phyloP scores from a whole-genome alignment of 345 rosid species.

The Eutrema yunnanense region DNA sequence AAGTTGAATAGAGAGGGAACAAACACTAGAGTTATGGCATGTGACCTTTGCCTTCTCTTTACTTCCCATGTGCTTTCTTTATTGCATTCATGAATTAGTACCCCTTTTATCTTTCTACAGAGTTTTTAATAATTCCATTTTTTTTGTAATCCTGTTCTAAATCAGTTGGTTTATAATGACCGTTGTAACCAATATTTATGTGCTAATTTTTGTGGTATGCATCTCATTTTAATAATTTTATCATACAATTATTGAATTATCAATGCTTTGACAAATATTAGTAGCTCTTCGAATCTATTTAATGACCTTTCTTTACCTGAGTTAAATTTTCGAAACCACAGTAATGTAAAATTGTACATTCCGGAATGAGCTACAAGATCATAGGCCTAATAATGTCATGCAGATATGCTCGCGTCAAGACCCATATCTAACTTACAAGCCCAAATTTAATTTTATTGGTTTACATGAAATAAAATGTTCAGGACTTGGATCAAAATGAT shows the following conservation, averaged over 20 bases:
- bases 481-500: neutral
- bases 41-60: slow-evolving; percentile 29
- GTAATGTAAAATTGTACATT: neutral
- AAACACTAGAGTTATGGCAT: slow-evolving; percentile 28
- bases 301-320: neutral
- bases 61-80: slow-evolving; percentile 31
- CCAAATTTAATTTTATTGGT: neutral
- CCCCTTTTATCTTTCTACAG: neutral
- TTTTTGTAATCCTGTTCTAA: neutral
- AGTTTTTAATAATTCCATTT: neutral
- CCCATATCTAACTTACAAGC: neutral
- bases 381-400: neutral
- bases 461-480: neutral
- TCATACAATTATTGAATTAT: neutral
- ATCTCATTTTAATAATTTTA: neutral
- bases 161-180: neutral
- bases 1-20: slow-evolving; percentile 18
- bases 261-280: neutral
- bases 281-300: neutral
- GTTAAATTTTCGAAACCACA: neutral
- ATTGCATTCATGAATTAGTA: slow-evolving; percentile 8
- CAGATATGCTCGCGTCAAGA: neutral
- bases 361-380: neutral
- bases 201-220: neutral
- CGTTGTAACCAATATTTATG: neutral